Evolutionary conservation across 164 flowering plant species (phyloP).

Genomic region (Amborella trichopoda): DNA sequence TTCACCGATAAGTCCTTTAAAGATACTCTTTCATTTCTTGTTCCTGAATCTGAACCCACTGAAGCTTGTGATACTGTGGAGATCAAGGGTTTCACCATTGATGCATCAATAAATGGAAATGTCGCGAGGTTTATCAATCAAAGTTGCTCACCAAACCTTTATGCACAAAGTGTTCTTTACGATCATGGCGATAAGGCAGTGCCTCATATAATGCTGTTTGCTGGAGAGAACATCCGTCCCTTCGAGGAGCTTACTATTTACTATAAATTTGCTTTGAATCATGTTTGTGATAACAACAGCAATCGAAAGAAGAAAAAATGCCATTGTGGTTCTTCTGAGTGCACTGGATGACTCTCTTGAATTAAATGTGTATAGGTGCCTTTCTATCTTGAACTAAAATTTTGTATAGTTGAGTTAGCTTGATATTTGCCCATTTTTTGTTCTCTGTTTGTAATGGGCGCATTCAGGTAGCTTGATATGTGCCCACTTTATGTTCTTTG

Average conservation of each 20-base stretch:
- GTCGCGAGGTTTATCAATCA: conserved; percentile 5
- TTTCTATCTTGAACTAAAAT: too few species aligned
- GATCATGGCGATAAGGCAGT: conserved; percentile 1
- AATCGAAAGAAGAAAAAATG: background rate
- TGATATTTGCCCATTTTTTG: too few species aligned
- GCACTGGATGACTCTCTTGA: too few species aligned
- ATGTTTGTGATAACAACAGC: background rate
- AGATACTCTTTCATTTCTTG: background rate
- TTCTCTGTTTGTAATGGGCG: too few species aligned
- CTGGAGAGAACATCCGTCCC: conserved; percentile 4
- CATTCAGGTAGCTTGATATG: too few species aligned
- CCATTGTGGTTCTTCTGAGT: conserved; percentile 3
- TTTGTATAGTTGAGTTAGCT: too few species aligned
- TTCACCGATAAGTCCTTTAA: background rate
- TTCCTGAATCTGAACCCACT: conserved; percentile 1
- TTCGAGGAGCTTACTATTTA: conserved; percentile 2
- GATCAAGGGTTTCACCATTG: background rate
- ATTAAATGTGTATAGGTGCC: too few species aligned
- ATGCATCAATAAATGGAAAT: conserved; percentile 2
- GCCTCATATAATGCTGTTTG: conserved; percentile 4
- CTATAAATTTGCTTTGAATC: background rate
- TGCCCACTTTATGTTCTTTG: too few species aligned
- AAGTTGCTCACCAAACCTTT: conserved; percentile 5
- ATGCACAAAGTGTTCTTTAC: conserved; percentile 3
- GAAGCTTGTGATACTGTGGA: background rate